Conservation (phyloP, 2,329 filamentous ascomycete species). For the Monilinia fructicola region DNA sequence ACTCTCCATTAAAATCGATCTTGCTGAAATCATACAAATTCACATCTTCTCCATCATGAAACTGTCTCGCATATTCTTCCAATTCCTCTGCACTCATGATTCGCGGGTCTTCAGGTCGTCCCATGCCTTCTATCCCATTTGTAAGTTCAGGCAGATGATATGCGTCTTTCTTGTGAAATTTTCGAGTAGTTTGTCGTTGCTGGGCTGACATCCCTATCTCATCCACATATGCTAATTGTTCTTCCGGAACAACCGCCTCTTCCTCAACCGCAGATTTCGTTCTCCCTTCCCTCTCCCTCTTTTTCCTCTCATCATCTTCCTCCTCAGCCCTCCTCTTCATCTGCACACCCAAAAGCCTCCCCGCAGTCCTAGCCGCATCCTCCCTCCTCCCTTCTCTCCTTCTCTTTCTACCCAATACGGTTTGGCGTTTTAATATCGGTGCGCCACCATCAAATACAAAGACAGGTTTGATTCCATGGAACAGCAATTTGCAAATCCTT, state of each 20-base stretch:
- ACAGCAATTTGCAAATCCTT: conserved; percentile 94
- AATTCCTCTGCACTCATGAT: conserved; percentile 96
- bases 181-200: conserved; percentile 71
- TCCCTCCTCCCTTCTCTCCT: conserved; percentile 85
- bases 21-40: conserved; percentile 95
- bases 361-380: conserved; percentile 88
- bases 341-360: conserved; percentile 87
- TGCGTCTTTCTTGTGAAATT: conserved; percentile 87
- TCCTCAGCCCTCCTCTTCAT: conserved; percentile 90
- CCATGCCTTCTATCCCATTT: conserved; percentile 77
- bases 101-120: conserved; percentile 83
- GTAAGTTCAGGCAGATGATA: conserved; percentile 92
- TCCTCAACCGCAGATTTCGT: conserved; percentile 49
- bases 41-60: conserved; percentile 88
- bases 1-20: conserved; percentile 95
- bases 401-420: conserved; percentile 74
- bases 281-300: conserved; percentile 44
- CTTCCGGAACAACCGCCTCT: conserved; percentile 64
- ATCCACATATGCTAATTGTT: conserved; percentile 83
- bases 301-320: conserved; percentile 66
- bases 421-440: conserved; percentile 85
- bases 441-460: conserved; percentile 98
- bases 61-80: conserved; percentile 90
- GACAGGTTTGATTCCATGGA: conserved; percentile 92
- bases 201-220: conserved; percentile 78